A percentile compares a stretch with the other conserved stretches of the same genome.
Conservation (phyloP, 2,329 filamentous ascomycete genomes). For the Talaromyces sp. region DNA sequence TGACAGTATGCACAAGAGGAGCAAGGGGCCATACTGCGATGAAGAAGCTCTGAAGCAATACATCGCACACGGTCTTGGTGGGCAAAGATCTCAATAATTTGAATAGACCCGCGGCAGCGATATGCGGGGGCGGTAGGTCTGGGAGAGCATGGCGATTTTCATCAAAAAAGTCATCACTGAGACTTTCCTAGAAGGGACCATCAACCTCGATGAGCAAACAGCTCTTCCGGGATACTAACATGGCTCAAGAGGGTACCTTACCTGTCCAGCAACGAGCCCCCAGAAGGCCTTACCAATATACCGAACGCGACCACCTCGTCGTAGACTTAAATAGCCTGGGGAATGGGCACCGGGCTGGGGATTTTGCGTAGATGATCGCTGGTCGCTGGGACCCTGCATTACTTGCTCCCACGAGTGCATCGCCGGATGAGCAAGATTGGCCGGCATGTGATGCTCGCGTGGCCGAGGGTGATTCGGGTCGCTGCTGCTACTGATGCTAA, state of each 20-base stretch:
- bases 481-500: neutral
- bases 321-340: conserved; percentile 7
- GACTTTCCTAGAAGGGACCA: neutral
- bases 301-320: neutral
- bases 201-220: neutral
- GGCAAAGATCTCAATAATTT: conserved; percentile 8
- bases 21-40: neutral
- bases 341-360: neutral
- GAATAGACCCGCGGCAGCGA: neutral
- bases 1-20: conserved; percentile 2
- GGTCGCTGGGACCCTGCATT: neutral
- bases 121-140: conserved; percentile 4
- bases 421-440: neutral
- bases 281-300: conserved; percentile 7
- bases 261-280: conserved; percentile 4
- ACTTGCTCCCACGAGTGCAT: neutral
- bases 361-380: neutral
- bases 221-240: too few relatives aligned
- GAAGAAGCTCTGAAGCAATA: neutral
- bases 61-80: conserved; percentile 1
- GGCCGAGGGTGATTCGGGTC: neutral
- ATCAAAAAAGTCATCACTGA: conserved; percentile 10
- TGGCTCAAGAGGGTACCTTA: neutral
- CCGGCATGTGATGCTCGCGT: neutral
- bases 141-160: neutral